Evolutionary conservation across 2,329 filamentous ascomycete genomes (phyloP).

Genomic region (Monilinia polystroma): DNA sequence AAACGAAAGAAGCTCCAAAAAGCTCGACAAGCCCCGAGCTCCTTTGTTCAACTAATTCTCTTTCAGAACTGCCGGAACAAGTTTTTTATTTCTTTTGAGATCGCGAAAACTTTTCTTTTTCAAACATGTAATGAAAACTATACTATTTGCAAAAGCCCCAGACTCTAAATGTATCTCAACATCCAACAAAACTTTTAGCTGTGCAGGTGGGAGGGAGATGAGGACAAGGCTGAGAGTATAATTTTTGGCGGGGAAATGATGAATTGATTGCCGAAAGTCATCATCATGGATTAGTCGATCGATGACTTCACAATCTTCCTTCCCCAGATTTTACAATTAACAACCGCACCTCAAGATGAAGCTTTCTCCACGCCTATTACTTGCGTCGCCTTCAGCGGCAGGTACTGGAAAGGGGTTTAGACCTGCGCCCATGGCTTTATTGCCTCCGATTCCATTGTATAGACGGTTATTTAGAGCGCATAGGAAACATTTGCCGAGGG

Average conservation of each 20-base stretch:
- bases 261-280: constrained; percentile 3
- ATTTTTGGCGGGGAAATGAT: constrained; percentile 18
- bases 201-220: not conserved
- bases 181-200: not conserved
- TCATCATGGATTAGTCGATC: constrained; percentile 4
- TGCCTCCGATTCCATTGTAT: constrained; percentile 71
- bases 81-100: not conserved
- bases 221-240: constrained; percentile 23
- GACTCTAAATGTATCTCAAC: not conserved
- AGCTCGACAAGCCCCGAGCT: not conserved
- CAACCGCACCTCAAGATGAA: constrained; percentile 30
- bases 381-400: constrained; percentile 33
- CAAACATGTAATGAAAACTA: not conserved
- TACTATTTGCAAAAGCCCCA: not conserved
- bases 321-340: constrained; percentile 12
- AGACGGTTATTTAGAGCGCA: constrained; percentile 83
- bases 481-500: constrained; percentile 69
- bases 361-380: constrained; percentile 30
- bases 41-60: not conserved
- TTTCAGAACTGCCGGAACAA: not conserved
- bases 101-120: not conserved
- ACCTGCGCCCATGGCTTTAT: constrained; percentile 36
- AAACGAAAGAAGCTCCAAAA: not conserved
- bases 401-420: constrained; percentile 32
- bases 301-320: constrained; percentile 17